These are phyloP conservation scores for Candida mesenterica DNA, from an alignment of 1,139 yeast species.

Conservation along the genomic window DNA sequence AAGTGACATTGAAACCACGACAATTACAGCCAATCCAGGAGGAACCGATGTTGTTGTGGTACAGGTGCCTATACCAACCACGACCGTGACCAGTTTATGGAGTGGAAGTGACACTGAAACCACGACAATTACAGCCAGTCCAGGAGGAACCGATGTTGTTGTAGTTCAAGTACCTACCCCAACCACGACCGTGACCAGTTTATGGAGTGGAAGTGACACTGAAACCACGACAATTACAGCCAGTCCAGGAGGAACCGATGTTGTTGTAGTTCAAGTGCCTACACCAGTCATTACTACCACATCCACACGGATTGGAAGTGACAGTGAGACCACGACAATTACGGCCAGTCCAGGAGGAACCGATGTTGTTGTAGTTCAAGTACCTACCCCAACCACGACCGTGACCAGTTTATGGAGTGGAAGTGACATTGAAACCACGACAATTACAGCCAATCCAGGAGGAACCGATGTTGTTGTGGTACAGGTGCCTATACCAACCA, in stretches of 20 bases:
- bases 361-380: constrained; percentile 17
- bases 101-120: constrained; percentile 9
- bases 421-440: constrained; percentile 2
- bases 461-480: constrained; percentile 13
- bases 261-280: constrained; percentile 1
- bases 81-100: constrained; percentile 14
- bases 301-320: no score
- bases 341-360: constrained; percentile 14
- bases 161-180: no score
- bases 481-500: constrained; percentile 12
- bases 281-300: neutral
- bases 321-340: constrained; percentile 5
- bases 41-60: constrained; percentile 18
- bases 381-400: constrained; percentile 18
- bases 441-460: constrained; percentile 6
- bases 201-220: no score
- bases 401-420: constrained; percentile 9
- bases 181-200: no score
- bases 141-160: constrained; percentile 8
- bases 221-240: no score
- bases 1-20: neutral
- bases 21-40: constrained; percentile 10
- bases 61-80: constrained; percentile 14
- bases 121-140: constrained; percentile 8
- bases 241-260: no score